Percentiles rank a stretch among this genome's conserved stretches.
Conservation (phyloP, 257 asterid genomes). For the Nicotiana paniculata region DNA sequence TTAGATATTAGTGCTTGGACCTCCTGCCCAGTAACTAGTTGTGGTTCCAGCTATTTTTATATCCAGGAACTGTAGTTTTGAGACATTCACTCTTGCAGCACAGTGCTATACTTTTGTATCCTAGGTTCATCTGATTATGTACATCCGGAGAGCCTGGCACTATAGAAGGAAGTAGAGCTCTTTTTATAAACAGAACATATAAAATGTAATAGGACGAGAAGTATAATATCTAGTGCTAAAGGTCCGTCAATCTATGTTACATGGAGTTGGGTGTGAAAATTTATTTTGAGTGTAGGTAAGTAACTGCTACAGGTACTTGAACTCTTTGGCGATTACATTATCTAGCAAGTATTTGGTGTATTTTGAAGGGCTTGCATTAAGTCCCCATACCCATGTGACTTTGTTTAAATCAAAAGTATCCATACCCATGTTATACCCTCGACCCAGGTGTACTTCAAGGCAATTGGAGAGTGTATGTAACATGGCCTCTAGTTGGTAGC, state of each 20-base stretch:
- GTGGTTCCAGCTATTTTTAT: conserved; percentile 8
- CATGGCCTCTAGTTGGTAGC: neutral
- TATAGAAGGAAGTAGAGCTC: conserved; percentile 4
- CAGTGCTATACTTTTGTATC: neutral
- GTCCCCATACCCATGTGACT: conserved; percentile 1
- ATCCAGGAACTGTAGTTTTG: neutral
- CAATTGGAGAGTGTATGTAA: neutral
- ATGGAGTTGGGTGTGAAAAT: neutral
- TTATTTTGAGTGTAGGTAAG: neutral
- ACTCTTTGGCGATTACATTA: neutral
- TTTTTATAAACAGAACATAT: neutral
- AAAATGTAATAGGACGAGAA: neutral
- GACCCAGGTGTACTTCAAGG: neutral
- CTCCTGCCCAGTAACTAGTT: neutral
- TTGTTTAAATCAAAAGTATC: neutral
- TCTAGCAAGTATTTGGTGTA: too few relatives aligned
- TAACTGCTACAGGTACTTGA: neutral
- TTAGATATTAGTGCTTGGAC: neutral
- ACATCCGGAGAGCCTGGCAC: neutral
- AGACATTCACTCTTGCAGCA: neutral
- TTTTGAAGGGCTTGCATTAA: neutral
- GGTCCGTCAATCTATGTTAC: neutral
- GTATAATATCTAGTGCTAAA: neutral
- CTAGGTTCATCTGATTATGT: neutral
- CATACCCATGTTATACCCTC: neutral